A percentile compares a stretch with the other conserved stretches of the same genome.
Conservation (phyloP, 257 asterid genomes). For the Petunia secreta region DNA sequence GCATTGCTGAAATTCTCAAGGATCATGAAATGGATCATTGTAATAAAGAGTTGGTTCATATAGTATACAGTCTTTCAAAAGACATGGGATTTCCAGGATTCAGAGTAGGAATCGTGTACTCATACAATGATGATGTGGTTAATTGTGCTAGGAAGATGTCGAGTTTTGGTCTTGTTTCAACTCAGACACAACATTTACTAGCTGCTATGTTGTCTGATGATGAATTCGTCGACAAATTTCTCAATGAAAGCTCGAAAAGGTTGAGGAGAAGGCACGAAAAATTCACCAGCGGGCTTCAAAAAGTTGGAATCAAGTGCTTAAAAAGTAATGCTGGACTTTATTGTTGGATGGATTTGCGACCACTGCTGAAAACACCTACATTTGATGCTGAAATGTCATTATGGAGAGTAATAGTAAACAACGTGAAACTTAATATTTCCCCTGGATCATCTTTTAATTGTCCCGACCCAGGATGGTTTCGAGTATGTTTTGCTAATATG, state of each 20-base stretch:
- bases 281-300: conserved; percentile 45
- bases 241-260: conserved; percentile 38
- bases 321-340: conserved; percentile 70
- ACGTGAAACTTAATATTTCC: conserved; percentile 73
- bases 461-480: conserved; percentile 85
- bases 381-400: conserved; percentile 60
- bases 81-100: conserved; percentile 87
- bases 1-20: conserved; percentile 59
- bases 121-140: conserved; percentile 65
- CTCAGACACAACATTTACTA: conserved; percentile 21
- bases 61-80: conserved; percentile 72
- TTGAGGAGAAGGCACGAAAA: conserved; percentile 43
- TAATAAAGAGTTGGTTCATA: conserved; percentile 51
- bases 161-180: conserved; percentile 10
- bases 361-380: conserved; percentile 42
- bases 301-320: conserved; percentile 59
- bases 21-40: conserved; percentile 26
- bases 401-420: conserved; percentile 57
- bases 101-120: conserved; percentile 75
- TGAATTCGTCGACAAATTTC: conserved; percentile 4
- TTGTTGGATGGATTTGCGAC: conserved; percentile 82
- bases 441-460: conserved; percentile 81
- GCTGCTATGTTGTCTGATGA: background rate
- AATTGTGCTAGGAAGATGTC: conserved; percentile 40
- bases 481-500: conserved; percentile 87